phyloP scores from a whole-genome alignment of 768 basidiomycete genomes.

The Peribolospora kevripleyi region DNA sequence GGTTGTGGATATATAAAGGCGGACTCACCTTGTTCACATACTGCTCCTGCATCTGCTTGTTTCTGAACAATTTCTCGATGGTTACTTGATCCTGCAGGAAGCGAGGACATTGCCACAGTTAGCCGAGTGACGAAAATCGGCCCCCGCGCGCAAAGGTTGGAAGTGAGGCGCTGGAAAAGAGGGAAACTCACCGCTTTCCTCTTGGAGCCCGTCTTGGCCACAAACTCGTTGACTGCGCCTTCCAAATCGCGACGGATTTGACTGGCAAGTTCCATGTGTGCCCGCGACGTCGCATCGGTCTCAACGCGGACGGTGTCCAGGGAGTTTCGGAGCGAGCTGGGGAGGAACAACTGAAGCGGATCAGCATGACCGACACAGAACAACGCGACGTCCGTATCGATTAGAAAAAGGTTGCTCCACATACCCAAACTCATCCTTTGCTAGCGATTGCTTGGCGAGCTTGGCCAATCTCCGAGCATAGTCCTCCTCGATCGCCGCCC shows the following conservation, averaged over 20 bases:
- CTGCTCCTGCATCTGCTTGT: conserved; percentile 60
- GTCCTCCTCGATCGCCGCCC: conserved; percentile 78
- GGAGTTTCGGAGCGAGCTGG: conserved; percentile 55
- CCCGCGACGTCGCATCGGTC: conserved; percentile 55
- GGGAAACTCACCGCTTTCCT: conserved; percentile 31
- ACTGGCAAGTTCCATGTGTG: conserved; percentile 46
- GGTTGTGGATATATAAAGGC: not conserved
- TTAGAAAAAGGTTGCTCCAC: conserved; percentile 16
- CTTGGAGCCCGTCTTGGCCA: conserved; percentile 39
- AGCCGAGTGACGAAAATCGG: not conserved
- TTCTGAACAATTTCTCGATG: conserved; percentile 78
- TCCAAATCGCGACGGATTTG: conserved; percentile 46
- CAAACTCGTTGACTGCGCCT: conserved; percentile 39
- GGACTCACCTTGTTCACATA: conserved; percentile 43
- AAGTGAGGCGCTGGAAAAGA: not conserved
- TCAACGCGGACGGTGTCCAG: conserved; percentile 58
- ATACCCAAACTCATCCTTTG: conserved; percentile 82
- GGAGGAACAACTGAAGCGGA: not conserved
- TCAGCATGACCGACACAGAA: not conserved
- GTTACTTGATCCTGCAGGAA: conserved; percentile 28
- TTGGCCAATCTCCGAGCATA: conserved; percentile 67
- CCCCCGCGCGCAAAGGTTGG: not conserved
- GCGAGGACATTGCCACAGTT: not conserved
- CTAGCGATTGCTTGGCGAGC: conserved; percentile 48
- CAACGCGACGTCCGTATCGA: not conserved